Evolutionary conservation across 768 basidiomycete species (phyloP), one percentile per base, ranked within the genome.

Genomic region (Boletus edulis): DNA sequence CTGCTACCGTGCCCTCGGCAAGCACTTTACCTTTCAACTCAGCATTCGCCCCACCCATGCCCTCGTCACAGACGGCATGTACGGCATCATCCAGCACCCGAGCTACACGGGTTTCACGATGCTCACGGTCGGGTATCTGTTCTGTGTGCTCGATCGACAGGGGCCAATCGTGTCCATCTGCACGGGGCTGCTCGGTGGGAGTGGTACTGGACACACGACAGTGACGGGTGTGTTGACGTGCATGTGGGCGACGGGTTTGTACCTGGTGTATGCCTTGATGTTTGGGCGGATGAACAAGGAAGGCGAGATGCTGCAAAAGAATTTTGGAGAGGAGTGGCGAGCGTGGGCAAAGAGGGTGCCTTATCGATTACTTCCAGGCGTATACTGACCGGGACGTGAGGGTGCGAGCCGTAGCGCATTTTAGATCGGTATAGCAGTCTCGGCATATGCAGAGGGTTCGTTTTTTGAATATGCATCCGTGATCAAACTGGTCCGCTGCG

Each of bases 41-140:
- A 47, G 57, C 37, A 52, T 65, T 38, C 59, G 55, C 2, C 51
- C 49, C 3, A 13, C 49, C 7, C 67, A 60, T 15, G 24, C 46
- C 27, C 64, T 73, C 49, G 55, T 73, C 35, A 70, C 67, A 1
- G 4, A 46, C 0, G 66, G 69, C 1, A 58, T 50, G 10, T 69
- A 73, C 52, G 9, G 55, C 10, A 15, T 64, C 52, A 62, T 72
- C 7, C 66, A 69, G 1, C 70, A 73, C 51, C 72, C 72, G 11
- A 63, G 63, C 27, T 72, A 73, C 38, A 66, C 66, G 1, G 67
- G 39, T 7, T 15, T 5, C 0, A 0, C 49, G 1, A 8, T 10
- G 4, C 6, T 47, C 15, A 12, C 8, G 2, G 3, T 54, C 0
- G 66, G 66, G 0, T 48, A 45, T 34, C 4, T 53, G 1, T 17